phyloP scores from a whole-genome alignment of 805 yeast species.

The Hanseniaspora meyeri region DNA sequence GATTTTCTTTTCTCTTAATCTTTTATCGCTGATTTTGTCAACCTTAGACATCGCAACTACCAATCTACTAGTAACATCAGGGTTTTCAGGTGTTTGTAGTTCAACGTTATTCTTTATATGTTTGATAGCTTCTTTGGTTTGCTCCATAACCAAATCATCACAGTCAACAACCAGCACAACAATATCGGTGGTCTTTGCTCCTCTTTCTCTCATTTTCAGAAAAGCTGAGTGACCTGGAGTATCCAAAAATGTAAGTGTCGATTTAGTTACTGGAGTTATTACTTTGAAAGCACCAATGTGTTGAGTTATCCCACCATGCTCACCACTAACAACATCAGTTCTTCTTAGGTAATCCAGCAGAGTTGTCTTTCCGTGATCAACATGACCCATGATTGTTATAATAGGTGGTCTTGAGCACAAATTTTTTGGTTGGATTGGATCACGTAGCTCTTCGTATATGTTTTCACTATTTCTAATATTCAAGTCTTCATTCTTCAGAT shows the following conservation, averaged over 20 bases:
- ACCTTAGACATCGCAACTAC: slow-evolving; percentile 90
- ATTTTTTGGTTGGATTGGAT: slow-evolving; percentile 35
- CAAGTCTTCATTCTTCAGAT: slow-evolving; percentile 28
- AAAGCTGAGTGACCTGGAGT: slow-evolving; percentile 99
- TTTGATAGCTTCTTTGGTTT: slow-evolving; percentile 86
- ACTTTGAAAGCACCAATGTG: slow-evolving; percentile 96
- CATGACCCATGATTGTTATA: slow-evolving; percentile 97
- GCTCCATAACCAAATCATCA: slow-evolving; percentile 96
- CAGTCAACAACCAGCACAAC: slow-evolving; percentile 90
- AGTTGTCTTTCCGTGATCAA: slow-evolving; percentile 96
- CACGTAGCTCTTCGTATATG: slow-evolving; percentile 50
- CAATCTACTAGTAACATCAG: slow-evolving; percentile 33
- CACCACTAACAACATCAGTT: slow-evolving; percentile 69
- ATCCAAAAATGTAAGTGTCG: slow-evolving; percentile 76
- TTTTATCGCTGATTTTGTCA: slow-evolving; percentile 40
- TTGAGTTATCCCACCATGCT: slow-evolving; percentile 94
- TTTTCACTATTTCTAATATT: slow-evolving; percentile 28
- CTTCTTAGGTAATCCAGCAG: slow-evolving; percentile 76
- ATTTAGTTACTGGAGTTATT: slow-evolving; percentile 59
- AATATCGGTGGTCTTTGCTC: slow-evolving; percentile 87
- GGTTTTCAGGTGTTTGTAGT: slow-evolving; percentile 34
- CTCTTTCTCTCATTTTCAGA: slow-evolving; percentile 89
- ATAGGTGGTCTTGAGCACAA: slow-evolving; percentile 74
- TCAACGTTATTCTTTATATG: slow-evolving; percentile 61
- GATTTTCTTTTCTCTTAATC: slow-evolving; percentile 43